Evolutionary conservation across 495 filamentous ascomycete species (phyloP).

Genomic region (Aspergillus homomorphus): DNA sequence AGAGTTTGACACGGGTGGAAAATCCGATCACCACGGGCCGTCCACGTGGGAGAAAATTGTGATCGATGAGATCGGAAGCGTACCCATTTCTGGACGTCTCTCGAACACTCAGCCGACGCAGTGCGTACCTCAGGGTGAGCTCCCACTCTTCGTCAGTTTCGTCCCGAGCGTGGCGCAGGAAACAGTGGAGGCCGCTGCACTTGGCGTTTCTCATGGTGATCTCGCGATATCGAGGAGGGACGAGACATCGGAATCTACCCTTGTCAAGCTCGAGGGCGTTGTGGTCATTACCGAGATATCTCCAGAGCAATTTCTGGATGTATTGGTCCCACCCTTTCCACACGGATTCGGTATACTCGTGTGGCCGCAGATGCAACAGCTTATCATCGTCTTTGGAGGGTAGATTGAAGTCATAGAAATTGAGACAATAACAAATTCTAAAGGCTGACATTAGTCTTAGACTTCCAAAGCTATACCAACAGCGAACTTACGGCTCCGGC

Average conservation of each 20-base stretch:
- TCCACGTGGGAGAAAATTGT: neutral
- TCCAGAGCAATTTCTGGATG: conserved; percentile 1
- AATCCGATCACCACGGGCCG: conserved; percentile 18
- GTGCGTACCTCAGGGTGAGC: conserved; percentile 6
- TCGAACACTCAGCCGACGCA: conserved; percentile 5
- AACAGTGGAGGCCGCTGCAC: conserved; percentile 13
- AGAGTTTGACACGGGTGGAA: conserved; percentile 14
- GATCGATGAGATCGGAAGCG: neutral
- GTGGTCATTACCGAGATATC: neutral
- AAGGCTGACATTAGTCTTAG: no score
- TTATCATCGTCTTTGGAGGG: neutral
- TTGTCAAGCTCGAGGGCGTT: neutral
- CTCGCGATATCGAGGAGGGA: conserved; percentile 12
- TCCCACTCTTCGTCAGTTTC: conserved; percentile 20
- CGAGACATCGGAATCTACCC: conserved; percentile 8
- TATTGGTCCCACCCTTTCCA: conserved; percentile 17
- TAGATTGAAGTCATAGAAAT: neutral
- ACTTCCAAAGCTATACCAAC: no score
- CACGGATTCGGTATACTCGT: conserved; percentile 14
- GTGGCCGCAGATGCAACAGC: conserved; percentile 8
- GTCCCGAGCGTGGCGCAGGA: conserved; percentile 12
- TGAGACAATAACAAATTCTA: no score
- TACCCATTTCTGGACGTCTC: neutral
- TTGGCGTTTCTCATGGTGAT: conserved; percentile 4
- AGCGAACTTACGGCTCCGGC: conserved; percentile 10